These are phyloP conservation scores for Morella rubra DNA, from an alignment of 306 rosid genomes.

Conservation along the genomic window DNA sequence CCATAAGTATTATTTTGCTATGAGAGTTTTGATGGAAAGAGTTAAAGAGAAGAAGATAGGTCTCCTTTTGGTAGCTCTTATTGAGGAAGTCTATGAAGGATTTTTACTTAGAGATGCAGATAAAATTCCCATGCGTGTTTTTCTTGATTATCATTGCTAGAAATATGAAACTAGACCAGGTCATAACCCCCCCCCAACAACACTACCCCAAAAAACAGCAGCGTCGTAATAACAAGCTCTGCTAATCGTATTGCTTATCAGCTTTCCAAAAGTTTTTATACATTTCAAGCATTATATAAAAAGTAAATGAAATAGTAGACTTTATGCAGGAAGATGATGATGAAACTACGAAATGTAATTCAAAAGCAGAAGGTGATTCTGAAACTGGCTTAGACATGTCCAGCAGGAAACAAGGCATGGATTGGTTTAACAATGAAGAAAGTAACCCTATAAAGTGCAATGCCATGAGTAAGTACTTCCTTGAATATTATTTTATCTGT, in stretches of 20 bases:
- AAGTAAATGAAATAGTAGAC: constrained; percentile 25
- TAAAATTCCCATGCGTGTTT: background rate
- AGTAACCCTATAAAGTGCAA: constrained; percentile 68
- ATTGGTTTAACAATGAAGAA: constrained; percentile 69
- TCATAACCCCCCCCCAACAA: background rate
- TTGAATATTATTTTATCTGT: constrained; percentile 11
- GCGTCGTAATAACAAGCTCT: background rate
- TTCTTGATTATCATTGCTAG: background rate
- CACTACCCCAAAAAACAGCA: too few species aligned
- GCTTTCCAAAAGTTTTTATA: constrained; percentile 1
- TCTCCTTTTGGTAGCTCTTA: background rate
- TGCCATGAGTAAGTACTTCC: constrained; percentile 72
- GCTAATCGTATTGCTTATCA: background rate
- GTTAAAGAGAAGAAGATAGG: background rate
- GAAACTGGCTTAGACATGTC: constrained; percentile 26
- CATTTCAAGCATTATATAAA: constrained; percentile 1
- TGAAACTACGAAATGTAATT: constrained; percentile 41
- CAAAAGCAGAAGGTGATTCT: constrained; percentile 44
- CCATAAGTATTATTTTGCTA: background rate
- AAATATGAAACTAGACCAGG: background rate
- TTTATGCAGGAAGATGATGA: constrained; percentile 52
- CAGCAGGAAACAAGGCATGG: constrained; percentile 54
- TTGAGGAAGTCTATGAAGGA: background rate
- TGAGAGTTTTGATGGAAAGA: background rate
- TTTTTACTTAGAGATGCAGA: background rate